Evolutionary conservation across 805 yeast species (phyloP).

Genomic region (Zygosaccharomyces bisporus): DNA sequence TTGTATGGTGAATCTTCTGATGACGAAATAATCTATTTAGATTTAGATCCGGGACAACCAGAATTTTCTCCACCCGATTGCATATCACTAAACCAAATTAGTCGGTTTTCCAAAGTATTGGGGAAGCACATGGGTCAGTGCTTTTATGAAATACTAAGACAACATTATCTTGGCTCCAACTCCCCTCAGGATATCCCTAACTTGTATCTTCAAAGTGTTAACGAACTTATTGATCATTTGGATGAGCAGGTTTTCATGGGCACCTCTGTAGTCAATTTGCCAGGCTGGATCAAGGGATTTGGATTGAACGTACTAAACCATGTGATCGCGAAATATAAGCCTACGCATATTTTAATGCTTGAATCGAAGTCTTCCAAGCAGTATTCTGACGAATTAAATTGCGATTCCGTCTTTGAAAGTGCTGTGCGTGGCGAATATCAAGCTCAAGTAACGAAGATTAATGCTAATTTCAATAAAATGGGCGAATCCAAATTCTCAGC

Average conservation of each 20-base stretch:
- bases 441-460: conserved; percentile 32
- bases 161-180: conserved; percentile 55
- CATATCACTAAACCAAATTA: conserved; percentile 47
- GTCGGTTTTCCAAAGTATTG: conserved; percentile 17
- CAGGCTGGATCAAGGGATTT: conserved; percentile 90
- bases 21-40: conserved; percentile 49
- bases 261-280: conserved; percentile 63
- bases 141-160: conserved; percentile 16
- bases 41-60: conserved; percentile 88
- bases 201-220: conserved; percentile 46
- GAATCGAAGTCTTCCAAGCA: conserved; percentile 34
- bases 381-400: conserved; percentile 28
- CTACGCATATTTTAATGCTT: conserved; percentile 56
- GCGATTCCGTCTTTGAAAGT: conserved; percentile 30
- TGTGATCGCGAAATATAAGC: conserved; percentile 44
- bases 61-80: conserved; percentile 72
- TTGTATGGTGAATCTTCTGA: conserved; percentile 22
- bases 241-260: conserved; percentile 35
- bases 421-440: conserved; percentile 29
- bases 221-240: conserved; percentile 37
- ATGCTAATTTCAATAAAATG: conserved; percentile 37
- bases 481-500: conserved; percentile 41
- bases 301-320: conserved; percentile 64
- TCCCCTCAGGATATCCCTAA: conserved; percentile 67
- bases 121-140: conserved; percentile 30